Percentiles rank a stretch among this genome's conserved stretches.
phyloP scores from a whole-genome alignment of 106 monocot species.

The Triglochin maritima region DNA sequence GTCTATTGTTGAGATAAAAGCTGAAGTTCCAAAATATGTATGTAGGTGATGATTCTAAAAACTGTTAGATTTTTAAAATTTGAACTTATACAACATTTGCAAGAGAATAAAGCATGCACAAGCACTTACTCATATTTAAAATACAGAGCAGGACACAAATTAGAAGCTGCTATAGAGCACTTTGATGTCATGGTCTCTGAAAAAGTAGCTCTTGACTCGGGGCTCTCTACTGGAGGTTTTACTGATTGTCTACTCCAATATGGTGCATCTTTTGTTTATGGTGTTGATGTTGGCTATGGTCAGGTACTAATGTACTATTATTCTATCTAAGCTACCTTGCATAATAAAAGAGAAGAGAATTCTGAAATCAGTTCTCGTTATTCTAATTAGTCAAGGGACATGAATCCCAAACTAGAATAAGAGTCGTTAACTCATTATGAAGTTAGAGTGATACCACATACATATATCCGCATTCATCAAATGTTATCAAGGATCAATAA shows the following conservation, averaged over 20 bases:
- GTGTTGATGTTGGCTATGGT: constrained; percentile 96
- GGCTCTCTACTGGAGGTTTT: constrained; percentile 94
- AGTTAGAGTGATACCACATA: too few relatives aligned
- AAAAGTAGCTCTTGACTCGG: constrained; percentile 96
- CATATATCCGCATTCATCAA: too few relatives aligned
- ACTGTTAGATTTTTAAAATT: not conserved
- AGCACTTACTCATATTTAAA: not conserved
- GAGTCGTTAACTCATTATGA: too few relatives aligned
- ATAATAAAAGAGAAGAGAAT: not conserved
- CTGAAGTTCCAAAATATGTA: constrained; percentile 99
- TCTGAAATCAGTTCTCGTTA: not conserved
- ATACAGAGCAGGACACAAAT: constrained; percentile 96
- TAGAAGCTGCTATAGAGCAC: constrained; percentile 88
- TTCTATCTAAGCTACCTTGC: not conserved
- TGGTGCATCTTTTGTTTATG: constrained; percentile 87
- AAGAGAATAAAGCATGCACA: too few relatives aligned
- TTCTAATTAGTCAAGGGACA: not conserved
- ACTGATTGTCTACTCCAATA: constrained; percentile 97
- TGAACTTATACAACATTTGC: not conserved
- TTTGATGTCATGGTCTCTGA: constrained; percentile 53
- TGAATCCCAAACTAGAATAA: too few relatives aligned
- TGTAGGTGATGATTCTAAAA: constrained; percentile 83
- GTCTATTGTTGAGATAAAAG: constrained; percentile 80
- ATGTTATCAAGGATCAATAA: too few relatives aligned
- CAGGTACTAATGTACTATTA: constrained; percentile 32